Evolutionary conservation across 108 stramenopile genomes (phyloP).

Genomic region (Cyclostephanos invisitatus): DNA sequence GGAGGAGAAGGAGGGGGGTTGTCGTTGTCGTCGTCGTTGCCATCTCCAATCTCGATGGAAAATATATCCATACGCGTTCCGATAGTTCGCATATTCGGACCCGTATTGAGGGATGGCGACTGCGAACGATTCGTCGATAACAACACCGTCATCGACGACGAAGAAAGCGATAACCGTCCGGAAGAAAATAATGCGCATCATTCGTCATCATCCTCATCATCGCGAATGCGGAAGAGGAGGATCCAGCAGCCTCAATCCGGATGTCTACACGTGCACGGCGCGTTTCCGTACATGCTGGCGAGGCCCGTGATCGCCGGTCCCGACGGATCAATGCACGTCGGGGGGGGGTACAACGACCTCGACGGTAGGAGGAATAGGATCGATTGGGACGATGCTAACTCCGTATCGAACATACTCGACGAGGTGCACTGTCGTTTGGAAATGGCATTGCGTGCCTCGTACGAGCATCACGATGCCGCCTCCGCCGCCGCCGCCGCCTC

Average conservation of each 20-base stretch:
- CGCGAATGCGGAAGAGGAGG: background rate
- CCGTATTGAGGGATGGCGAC: conserved; percentile 49
- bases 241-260: conserved; percentile 65
- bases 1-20: background rate
- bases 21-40: background rate
- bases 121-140: conserved; percentile 5
- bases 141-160: background rate
- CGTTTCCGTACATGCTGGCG: conserved; percentile 84
- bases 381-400: conserved; percentile 73
- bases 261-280: conserved; percentile 84
- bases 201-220: background rate
- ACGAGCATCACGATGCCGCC: conserved; percentile 35
- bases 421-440: conserved; percentile 46
- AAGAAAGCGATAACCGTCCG: background rate
- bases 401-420: conserved; percentile 37
- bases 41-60: background rate
- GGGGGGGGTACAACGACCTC: conserved; percentile 3
- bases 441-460: conserved; percentile 31
- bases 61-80: conserved; percentile 53
- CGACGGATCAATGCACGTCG: conserved; percentile 64
- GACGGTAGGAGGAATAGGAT: conserved; percentile 10
- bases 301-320: conserved; percentile 76
- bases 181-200: too few relatives aligned
- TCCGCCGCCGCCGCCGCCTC: too few relatives aligned
- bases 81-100: conserved; percentile 82